Conservation (phyloP, 495 filamentous ascomycete species). For the Jackrogersella multiformis region DNA sequence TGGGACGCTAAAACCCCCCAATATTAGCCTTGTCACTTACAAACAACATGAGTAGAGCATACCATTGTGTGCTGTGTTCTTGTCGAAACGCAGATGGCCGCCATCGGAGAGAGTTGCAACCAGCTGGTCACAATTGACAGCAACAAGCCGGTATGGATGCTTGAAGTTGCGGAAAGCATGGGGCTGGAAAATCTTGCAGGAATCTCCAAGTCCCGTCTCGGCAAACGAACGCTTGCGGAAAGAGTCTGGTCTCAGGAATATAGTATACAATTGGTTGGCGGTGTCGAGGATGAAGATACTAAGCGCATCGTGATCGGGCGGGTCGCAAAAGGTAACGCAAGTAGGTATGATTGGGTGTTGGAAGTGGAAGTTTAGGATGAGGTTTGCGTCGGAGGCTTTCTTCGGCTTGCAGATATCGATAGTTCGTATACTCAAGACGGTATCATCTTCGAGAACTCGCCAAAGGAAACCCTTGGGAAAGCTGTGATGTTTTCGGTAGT, state of each 20-base stretch:
- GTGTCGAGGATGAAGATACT: slow-evolving; percentile 83
- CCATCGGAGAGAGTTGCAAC: slow-evolving; percentile 87
- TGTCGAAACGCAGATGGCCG: slow-evolving; percentile 75
- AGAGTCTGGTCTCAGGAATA: slow-evolving; percentile 81
- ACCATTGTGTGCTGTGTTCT: slow-evolving; percentile 73
- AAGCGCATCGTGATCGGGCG: slow-evolving; percentile 78
- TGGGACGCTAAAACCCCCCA: slow-evolving; percentile 48
- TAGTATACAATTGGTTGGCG: slow-evolving; percentile 78
- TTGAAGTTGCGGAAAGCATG: slow-evolving; percentile 75
- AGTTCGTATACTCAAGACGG: slow-evolving; percentile 81
- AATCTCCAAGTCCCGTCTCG: slow-evolving; percentile 75
- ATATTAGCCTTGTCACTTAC: slow-evolving; percentile 5
- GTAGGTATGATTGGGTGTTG: slow-evolving; percentile 72
- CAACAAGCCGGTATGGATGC: slow-evolving; percentile 80
- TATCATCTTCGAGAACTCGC: slow-evolving; percentile 83
- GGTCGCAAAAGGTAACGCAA: slow-evolving; percentile 83
- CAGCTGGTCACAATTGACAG: slow-evolving; percentile 74
- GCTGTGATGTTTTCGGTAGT: slow-evolving; percentile 76
- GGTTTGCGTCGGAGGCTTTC: slow-evolving; percentile 70
- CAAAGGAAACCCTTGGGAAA: slow-evolving; percentile 89
- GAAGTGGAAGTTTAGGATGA: slow-evolving; percentile 81
- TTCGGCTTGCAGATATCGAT: slow-evolving; percentile 80
- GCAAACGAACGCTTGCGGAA: slow-evolving; percentile 73
- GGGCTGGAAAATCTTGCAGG: slow-evolving; percentile 77
- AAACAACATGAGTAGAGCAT: slow-evolving; percentile 38